phyloP scores from a whole-genome alignment of 2,329 filamentous ascomycete species.

The Pseudocercospora macadamiae region DNA sequence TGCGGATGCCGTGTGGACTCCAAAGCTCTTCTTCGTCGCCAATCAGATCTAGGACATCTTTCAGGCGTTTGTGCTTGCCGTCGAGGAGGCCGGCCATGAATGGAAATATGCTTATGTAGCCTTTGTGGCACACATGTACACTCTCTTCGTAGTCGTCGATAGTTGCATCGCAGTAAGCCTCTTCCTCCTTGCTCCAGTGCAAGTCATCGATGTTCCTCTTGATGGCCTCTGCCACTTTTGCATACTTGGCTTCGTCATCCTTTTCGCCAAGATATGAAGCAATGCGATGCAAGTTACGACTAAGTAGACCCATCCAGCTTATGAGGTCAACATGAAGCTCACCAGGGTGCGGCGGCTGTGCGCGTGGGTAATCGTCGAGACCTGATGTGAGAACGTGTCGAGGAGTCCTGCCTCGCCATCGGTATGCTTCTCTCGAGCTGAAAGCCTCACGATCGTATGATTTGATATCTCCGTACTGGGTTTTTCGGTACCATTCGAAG shows the following conservation, averaged over 20 bases:
- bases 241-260: slow-evolving; percentile 76
- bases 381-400: slow-evolving; percentile 90
- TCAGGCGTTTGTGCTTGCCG: slow-evolving; percentile 73
- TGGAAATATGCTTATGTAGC: slow-evolving; percentile 91
- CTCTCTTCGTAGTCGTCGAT: slow-evolving; percentile 95
- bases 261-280: slow-evolving; percentile 72
- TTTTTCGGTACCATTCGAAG: slow-evolving; percentile 93
- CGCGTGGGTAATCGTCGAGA: slow-evolving; percentile 92
- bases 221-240: slow-evolving; percentile 74
- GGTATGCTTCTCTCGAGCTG: slow-evolving; percentile 88
- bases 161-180: slow-evolving; percentile 91
- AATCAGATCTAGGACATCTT: slow-evolving; percentile 75
- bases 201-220: slow-evolving; percentile 85
- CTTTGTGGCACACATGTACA: slow-evolving; percentile 88
- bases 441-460: slow-evolving; percentile 83
- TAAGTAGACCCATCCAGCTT: slow-evolving; percentile 97
- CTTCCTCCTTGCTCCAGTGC: slow-evolving; percentile 82
- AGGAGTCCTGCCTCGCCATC: slow-evolving; percentile 88
- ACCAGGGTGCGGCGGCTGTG: slow-evolving; percentile 90
- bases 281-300: slow-evolving; percentile 78
- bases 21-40: slow-evolving; percentile 84
- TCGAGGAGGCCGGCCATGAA: slow-evolving; percentile 82
- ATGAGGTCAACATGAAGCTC: slow-evolving; percentile 95
- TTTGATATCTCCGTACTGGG: slow-evolving; percentile 86
- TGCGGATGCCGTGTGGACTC: slow-evolving; percentile 85